These are phyloP conservation scores for Corylus heterophylla DNA, from an alignment of 306 rosid genomes.

Conservation along the genomic window DNA sequence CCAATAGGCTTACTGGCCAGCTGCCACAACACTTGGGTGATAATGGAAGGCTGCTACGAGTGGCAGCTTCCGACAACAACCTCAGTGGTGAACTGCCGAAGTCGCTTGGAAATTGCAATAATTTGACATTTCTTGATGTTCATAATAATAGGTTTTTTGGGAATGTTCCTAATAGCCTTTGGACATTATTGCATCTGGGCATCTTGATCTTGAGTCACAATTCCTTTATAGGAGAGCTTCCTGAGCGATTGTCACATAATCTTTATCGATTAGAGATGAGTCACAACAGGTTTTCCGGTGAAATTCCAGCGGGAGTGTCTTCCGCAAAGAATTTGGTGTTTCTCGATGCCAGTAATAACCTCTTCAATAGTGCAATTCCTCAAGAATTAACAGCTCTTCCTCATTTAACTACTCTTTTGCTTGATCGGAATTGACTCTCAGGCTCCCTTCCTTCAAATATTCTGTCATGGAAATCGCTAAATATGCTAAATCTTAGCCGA, in stretches of 20 bases:
- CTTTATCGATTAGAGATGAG: conserved; percentile 46
- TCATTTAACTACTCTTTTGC: conserved; percentile 33
- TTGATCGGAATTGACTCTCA: conserved; percentile 52
- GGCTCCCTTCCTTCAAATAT: conserved; percentile 54
- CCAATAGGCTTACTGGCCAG: conserved; percentile 48
- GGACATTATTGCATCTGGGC: conserved; percentile 47
- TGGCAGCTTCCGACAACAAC: conserved; percentile 43
- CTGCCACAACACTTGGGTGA: conserved; percentile 60
- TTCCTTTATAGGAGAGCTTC: conserved; percentile 55
- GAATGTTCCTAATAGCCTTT: conserved; percentile 54
- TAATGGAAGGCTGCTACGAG: conserved; percentile 33
- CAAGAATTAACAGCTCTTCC: conserved; percentile 51
- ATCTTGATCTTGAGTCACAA: conserved; percentile 38
- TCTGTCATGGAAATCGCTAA: conserved; percentile 51
- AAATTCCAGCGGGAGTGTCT: conserved; percentile 52
- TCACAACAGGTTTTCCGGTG: conserved; percentile 65
- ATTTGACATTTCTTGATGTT: conserved; percentile 28
- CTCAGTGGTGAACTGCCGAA: conserved; percentile 63
- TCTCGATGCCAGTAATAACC: conserved; percentile 54
- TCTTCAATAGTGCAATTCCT: conserved; percentile 58
- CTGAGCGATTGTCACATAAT: conserved; percentile 40
- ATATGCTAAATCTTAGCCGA: conserved; percentile 41
- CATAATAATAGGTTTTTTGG: conserved; percentile 48
- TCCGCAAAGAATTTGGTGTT: conserved; percentile 46
- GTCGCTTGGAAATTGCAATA: conserved; percentile 59